Base-by-base conservation (phyloP, 2,329 filamentous ascomycete genomes). In the Aspergillus tamarii region DNA sequence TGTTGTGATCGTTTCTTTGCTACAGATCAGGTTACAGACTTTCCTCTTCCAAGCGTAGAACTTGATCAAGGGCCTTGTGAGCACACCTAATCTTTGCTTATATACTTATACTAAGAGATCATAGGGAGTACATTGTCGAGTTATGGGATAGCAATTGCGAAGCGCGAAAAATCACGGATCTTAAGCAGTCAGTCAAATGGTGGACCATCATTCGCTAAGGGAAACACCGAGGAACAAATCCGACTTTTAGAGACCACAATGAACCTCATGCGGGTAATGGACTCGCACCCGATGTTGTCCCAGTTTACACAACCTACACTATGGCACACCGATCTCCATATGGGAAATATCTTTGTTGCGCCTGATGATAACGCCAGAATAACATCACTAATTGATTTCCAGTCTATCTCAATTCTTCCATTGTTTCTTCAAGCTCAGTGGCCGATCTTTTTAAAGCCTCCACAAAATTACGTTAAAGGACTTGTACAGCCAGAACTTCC, bases 321-420 rank as follows among this genome's bases (percentile, higher is more conserved):
- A 39, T 70, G 60, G 65, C 66, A 71, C 39, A 71, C 70, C 7
- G 66, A 72, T 62, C 64, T 72, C 50, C 66, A 72, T 28, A 71
- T 76, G 71, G 74, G 74, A 34, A 78, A 78, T 55, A 77, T 79
- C 11, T 78, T 70, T 46, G 69, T 74, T 28, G 64, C 67, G 16
- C 46, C 67, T 7, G 57, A 70, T 16, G 63, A 74, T 0, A 57
- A 60, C 50, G 66, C 67, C 26, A 2, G 26, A 48, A 73, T 74
- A 34, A 50, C 62, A 21, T 63, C 60, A 0, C n/a, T 73, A 1
- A 74, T 75, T 53, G 73, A 75, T 56, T 65, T 69, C 32, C 72
- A 74, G 61, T 69, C 66, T 16, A 50, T 69, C 46, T 68, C 66
- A 10, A 62, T 78, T 5, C 66, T 70, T 11, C 74, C 72, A 0